These are phyloP conservation scores for Phoma herbarum DNA, from an alignment of 2,329 filamentous ascomycete species.

Conservation along the genomic window DNA sequence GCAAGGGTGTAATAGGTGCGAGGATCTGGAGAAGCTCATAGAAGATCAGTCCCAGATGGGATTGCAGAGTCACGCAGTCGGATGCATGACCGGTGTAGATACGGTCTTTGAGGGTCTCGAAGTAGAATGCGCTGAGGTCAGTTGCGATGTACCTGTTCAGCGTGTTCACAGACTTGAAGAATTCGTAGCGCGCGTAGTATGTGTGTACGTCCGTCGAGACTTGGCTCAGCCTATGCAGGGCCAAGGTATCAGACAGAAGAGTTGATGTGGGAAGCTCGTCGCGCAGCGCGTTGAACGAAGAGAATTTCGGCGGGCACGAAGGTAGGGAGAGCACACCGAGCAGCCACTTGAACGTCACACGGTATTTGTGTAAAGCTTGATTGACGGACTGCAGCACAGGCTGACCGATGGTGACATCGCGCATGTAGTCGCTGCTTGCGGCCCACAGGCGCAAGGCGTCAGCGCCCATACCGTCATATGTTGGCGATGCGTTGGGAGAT, in stretches of 20 bases:
- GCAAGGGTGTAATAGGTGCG: conserved; percentile 78
- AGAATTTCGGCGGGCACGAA: conserved; percentile 42
- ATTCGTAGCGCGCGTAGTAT: conserved; percentile 77
- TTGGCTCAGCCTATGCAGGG: conserved; percentile 75
- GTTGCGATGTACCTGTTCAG: conserved; percentile 83
- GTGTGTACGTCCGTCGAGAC: conserved; percentile 71
- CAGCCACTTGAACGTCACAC: conserved; percentile 89
- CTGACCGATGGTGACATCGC: conserved; percentile 83
- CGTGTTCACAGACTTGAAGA: conserved; percentile 76
- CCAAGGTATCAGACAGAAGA: conserved; percentile 66
- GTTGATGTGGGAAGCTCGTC: conserved; percentile 15
- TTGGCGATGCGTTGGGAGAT: conserved; percentile 43
- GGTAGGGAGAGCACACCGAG: conserved; percentile 69
- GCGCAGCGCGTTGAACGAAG: conserved; percentile 34
- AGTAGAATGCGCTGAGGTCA: conserved; percentile 91
- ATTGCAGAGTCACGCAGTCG: conserved; percentile 67
- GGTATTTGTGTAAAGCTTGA: conserved; percentile 81
- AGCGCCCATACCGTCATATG: conserved; percentile 77
- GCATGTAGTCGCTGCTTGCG: conserved; percentile 89
- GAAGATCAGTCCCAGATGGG: conserved; percentile 69
- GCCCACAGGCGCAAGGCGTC: conserved; percentile 92
- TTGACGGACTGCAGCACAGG: conserved; percentile 80
- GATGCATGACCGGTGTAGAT: conserved; percentile 82
- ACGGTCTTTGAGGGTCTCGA: conserved; percentile 90
- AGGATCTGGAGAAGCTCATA: conserved; percentile 79